These are phyloP conservation scores for Atkinsonella hypoxylon DNA, from an alignment of 2,329 filamentous ascomycete species.

Conservation along the genomic window DNA sequence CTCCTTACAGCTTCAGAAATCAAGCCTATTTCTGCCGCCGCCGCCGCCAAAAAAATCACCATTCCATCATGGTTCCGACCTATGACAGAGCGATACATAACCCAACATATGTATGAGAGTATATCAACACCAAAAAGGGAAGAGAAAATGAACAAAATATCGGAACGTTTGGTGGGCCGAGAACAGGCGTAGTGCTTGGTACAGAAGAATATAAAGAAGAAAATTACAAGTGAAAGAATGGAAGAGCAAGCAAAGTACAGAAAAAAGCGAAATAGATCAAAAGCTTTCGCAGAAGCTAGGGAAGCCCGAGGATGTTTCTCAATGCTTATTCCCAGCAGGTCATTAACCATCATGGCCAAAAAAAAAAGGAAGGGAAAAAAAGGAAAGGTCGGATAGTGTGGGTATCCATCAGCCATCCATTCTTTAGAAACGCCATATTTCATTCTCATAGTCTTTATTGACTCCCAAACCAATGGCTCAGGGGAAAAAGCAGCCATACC, in stretches of 20 bases:
- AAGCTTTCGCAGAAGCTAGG: not conserved
- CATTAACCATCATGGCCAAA: not conserved
- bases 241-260: not conserved
- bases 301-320: not conserved
- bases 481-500: conserved; percentile 7
- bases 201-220: conserved; percentile 12
- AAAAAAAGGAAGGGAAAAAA: not conserved
- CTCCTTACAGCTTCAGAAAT: not conserved
- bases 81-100: not conserved
- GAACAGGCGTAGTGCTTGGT: not conserved
- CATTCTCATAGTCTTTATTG: conserved; percentile 10
- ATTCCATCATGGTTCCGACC: not conserved
- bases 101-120: conserved; percentile 1
- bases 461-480: conserved; percentile 7
- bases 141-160: conserved; percentile 13
- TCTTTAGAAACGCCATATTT: conserved; percentile 20
- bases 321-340: not conserved
- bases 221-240: not conserved
- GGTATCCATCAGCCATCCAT: conserved; percentile 9
- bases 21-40: not conserved
- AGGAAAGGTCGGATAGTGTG: conserved; percentile 4
- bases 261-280: conserved; percentile 6
- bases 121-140: conserved; percentile 4
- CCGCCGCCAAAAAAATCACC: not conserved
- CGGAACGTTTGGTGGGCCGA: not conserved